A percentile compares a stretch with the other conserved stretches of the same genome.
phyloP scores from a whole-genome alignment of 2,329 filamentous ascomycete species.

The Lecanicillium sp. region DNA sequence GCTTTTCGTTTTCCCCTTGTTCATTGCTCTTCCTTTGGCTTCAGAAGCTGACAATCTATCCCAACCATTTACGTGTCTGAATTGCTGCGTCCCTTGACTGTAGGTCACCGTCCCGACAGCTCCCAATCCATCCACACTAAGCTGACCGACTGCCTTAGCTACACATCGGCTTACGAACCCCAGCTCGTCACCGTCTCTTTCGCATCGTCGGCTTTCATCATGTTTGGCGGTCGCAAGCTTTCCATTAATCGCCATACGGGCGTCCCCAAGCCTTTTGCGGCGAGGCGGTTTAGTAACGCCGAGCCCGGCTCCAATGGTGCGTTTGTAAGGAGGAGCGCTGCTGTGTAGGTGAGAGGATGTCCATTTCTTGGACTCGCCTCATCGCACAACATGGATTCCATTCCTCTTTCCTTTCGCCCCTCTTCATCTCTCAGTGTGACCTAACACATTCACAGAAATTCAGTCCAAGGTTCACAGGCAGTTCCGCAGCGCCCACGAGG shows the following conservation, averaged over 20 bases:
- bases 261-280: constrained; percentile 41
- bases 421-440: too few species aligned
- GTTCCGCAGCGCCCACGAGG: constrained; percentile 84
- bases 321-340: constrained; percentile 15
- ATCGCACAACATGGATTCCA: constrained; percentile 2
- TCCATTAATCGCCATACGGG: constrained; percentile 61
- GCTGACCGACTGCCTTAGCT: not conserved
- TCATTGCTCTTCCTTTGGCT: too few species aligned
- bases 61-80: too few species aligned
- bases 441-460: constrained; percentile 63
- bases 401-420: constrained; percentile 1
- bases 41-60: too few species aligned
- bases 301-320: constrained; percentile 51
- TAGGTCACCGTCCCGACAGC: too few species aligned
- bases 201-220: constrained; percentile 14
- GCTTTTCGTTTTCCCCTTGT: too few species aligned
- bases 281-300: constrained; percentile 50
- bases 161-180: not conserved
- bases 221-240: constrained; percentile 54
- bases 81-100: too few species aligned
- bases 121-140: too few species aligned
- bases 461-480: constrained; percentile 80
- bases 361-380: too few species aligned
- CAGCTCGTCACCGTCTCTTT: constrained; percentile 12
- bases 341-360: not conserved